These are phyloP conservation scores for Eimeria necatrix DNA, from an alignment of 169 alveolate genomes.

Conservation along the genomic window DNA sequence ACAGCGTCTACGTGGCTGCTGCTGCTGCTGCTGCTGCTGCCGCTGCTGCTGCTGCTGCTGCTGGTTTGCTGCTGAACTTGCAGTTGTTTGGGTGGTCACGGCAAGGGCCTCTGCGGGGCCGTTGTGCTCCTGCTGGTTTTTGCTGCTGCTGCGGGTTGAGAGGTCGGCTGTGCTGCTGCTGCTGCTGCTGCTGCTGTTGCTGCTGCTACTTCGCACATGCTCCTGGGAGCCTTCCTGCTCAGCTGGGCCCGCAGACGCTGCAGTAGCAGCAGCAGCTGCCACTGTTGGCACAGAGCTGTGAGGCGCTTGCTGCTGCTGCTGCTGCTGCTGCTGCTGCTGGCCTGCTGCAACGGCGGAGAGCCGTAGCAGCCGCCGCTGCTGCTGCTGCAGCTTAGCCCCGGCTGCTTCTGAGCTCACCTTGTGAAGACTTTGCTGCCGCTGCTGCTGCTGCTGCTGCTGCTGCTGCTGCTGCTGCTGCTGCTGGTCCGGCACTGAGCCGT, in stretches of 20 bases:
- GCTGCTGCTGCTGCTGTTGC: background rate
- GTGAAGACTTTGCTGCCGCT: too few species aligned
- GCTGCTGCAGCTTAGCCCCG: background rate
- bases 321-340: background rate
- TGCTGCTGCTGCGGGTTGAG: slow-evolving; percentile 20
- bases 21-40: background rate
- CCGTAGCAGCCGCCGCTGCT: background rate
- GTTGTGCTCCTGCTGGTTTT: background rate
- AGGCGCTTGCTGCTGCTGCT: background rate
- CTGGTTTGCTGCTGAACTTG: background rate
- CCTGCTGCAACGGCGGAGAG: background rate
- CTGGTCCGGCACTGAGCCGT: background rate
- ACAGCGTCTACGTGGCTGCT: slow-evolving; percentile 18
- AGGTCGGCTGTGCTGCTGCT: background rate
- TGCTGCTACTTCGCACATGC: background rate
- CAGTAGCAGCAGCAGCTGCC: background rate
- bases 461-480: too few species aligned
- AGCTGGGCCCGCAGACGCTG: background rate
- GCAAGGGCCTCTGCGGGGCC: too few species aligned
- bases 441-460: too few species aligned
- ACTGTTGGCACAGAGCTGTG: background rate
- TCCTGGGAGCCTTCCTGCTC: background rate
- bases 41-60: slow-evolving; percentile 18
- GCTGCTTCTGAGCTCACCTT: background rate
- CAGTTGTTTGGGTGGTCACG: background rate